Evolutionary conservation across 306 rosid genomes (phyloP).

Genomic region (Cucurbita ficifolia): DNA sequence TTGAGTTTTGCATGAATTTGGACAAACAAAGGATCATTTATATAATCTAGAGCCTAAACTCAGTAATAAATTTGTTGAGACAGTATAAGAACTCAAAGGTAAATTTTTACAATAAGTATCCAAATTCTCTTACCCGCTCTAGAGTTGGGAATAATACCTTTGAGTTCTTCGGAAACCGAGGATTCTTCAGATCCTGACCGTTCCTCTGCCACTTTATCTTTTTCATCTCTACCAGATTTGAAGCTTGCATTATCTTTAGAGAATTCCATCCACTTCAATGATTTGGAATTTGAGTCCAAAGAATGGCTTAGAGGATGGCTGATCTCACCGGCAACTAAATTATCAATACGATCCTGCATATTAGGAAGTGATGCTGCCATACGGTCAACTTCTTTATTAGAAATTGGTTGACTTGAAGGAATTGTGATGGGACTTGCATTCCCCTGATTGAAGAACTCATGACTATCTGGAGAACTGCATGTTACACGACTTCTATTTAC

Average conservation of each 20-base stretch:
- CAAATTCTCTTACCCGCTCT: slow-evolving; percentile 36
- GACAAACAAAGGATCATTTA: slow-evolving; percentile 1
- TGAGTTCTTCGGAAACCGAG: slow-evolving; percentile 23
- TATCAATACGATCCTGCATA: slow-evolving; percentile 17
- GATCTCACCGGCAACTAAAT: slow-evolving; percentile 13
- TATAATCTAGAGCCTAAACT: neutral
- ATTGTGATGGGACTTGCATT: slow-evolving; percentile 32
- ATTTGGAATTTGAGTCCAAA: slow-evolving; percentile 32
- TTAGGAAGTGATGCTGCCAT: slow-evolving; percentile 51
- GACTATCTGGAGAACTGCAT: slow-evolving; percentile 16
- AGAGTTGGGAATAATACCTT: slow-evolving; percentile 18
- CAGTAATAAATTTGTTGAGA: neutral
- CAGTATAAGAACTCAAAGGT: neutral
- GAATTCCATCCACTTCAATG: slow-evolving; percentile 16
- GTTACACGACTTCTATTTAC: slow-evolving; percentile 10
- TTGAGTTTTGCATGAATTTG: slow-evolving; percentile 5
- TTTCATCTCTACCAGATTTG: slow-evolving; percentile 22
- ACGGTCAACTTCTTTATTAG: slow-evolving; percentile 22
- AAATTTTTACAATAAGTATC: neutral
- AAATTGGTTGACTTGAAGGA: slow-evolving; percentile 19
- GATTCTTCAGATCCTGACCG: slow-evolving; percentile 14
- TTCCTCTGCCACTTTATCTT: slow-evolving; percentile 20
- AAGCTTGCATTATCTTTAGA: slow-evolving; percentile 21
- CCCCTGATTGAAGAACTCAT: slow-evolving; percentile 16
- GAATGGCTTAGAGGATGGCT: slow-evolving; percentile 38